phyloP scores from a whole-genome alignment of 202 grass and related monocot species.

The Schoenoplectus triqueter region DNA sequence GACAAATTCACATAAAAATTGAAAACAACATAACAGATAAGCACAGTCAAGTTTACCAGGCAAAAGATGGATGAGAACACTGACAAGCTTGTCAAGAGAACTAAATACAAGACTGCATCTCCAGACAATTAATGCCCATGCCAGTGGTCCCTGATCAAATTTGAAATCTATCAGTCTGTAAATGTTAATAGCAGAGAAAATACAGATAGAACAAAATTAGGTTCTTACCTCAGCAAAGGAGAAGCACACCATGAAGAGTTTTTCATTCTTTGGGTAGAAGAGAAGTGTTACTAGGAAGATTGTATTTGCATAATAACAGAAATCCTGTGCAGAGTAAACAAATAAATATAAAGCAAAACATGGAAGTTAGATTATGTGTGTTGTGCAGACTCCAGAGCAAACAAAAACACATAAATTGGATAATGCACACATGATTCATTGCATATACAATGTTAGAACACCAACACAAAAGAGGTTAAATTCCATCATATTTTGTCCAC shows the following conservation, averaged over 20 bases:
- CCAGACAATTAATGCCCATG: slow-evolving; percentile 99
- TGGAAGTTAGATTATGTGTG: not conserved
- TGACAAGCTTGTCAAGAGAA: slow-evolving; percentile 96
- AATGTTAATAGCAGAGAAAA: not conserved
- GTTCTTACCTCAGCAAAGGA: slow-evolving; percentile 95
- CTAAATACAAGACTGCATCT: slow-evolving; percentile 96
- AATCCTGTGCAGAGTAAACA: slow-evolving; percentile 64
- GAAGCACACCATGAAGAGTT: slow-evolving; percentile 99
- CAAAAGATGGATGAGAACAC: slow-evolving; percentile 97
- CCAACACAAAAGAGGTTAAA: not conserved
- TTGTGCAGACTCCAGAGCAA: slow-evolving; percentile 49
- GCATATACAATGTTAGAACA: not conserved
- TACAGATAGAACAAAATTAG: slow-evolving; percentile 18
- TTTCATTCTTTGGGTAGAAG: slow-evolving; percentile 97
- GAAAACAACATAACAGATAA: not conserved
- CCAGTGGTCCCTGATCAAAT: slow-evolving; percentile 75
- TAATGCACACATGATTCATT: not conserved
- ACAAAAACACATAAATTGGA: not conserved
- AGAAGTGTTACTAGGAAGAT: slow-evolving; percentile 91
- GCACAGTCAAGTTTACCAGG: slow-evolving; percentile 61
- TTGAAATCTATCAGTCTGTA: slow-evolving; percentile 29
- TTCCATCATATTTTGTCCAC: not conserved
- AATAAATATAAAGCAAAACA: slow-evolving; percentile 14
- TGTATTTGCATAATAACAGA: slow-evolving; percentile 99
- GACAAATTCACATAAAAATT: slow-evolving; percentile 25